Evolutionary conservation across 2,329 filamentous ascomycete genomes (phyloP), one percentile per base, ranked within the genome.

Genomic region (Myriosclerotinia curreyana): DNA sequence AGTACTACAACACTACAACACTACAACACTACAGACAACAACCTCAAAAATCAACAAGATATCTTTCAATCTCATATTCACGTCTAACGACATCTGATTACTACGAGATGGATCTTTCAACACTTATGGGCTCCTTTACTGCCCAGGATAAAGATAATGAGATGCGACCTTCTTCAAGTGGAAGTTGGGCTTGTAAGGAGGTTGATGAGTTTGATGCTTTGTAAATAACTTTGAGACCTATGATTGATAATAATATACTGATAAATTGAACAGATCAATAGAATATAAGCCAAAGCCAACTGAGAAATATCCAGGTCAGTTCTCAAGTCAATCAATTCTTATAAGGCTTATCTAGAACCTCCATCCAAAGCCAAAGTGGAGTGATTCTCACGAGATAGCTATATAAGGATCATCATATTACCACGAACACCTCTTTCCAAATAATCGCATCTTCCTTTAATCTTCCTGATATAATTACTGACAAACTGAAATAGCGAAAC

Each of bases 401-500:
- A 15, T 44, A n/a, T n/a, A n/a, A n/a, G n/a, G 17, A 42, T 9
- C 22, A 62, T 54, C 36, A 36, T 15, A 36, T 38, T 34, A 60
- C 6, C 12, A 17, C 17, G 15, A n/a, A 56, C 11, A 28, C 8
- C 3, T 34, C 40, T 6, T 44, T 15, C 34, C 25, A 31, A 20
- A 28, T 50, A 48, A 50, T 50, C 17, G 3, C 56, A 11, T 50
- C 38, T 22, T 12, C 3, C 15, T 25, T 60, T 5, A 14, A 5
- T 20, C 17, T 25, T 6, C 12, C 28, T n/a, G 25, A 11, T 20
- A 25, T 12, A 7, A 11, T 44, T 55, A 28, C 46, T 64, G 31
- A 40, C 14, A 48, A 11, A 38, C 50, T 5, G 31, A 34, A 34
- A n/a, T 58, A 82, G 81, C 81, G 49, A 82, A 81, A 69, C 75